Evolutionary conservation across 148 eudicot species (phyloP).

Genomic region (Linanthus parryae): DNA sequence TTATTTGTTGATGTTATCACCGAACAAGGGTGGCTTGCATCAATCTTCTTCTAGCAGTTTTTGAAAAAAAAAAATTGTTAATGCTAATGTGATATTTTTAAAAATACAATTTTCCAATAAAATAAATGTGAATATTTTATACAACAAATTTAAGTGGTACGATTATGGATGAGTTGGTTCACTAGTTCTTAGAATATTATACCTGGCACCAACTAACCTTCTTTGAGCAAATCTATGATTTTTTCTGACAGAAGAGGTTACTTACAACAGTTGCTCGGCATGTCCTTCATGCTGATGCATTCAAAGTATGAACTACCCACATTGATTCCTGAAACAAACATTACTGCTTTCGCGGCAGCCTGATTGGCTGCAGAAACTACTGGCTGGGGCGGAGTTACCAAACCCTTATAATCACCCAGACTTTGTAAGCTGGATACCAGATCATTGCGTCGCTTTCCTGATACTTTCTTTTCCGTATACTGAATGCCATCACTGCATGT

Average conservation of each 20-base stretch:
- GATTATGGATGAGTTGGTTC: too few species aligned
- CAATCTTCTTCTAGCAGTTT: too few species aligned
- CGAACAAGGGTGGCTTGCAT: too few species aligned
- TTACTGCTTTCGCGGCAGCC: conserved; percentile 94
- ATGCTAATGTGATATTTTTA: too few species aligned
- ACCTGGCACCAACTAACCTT: too few species aligned
- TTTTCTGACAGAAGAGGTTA: conserved; percentile 9
- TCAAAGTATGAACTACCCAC: conserved; percentile 55
- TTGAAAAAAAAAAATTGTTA: too few species aligned
- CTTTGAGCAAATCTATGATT: too few species aligned
- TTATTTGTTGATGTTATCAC: too few species aligned
- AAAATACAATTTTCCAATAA: too few species aligned
- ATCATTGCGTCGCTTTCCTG: conserved; percentile 49
- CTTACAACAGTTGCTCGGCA: conserved; percentile 76
- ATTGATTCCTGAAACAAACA: conserved; percentile 61
- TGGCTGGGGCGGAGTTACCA: conserved; percentile 76
- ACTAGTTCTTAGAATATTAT: too few species aligned
- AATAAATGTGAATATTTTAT: too few species aligned
- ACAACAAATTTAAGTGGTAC: too few species aligned
- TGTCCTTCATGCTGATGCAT: conserved; percentile 52
- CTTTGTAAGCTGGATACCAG: conserved; percentile 72
- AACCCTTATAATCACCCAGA: conserved; percentile 54
- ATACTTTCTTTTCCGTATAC: conserved; percentile 24
- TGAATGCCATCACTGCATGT: conserved; percentile 21
- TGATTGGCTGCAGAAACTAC: conserved; percentile 62